Evolutionary conservation across 1,284 basidiomycete species (phyloP).

Genomic region (Rugosomyces carneus): DNA sequence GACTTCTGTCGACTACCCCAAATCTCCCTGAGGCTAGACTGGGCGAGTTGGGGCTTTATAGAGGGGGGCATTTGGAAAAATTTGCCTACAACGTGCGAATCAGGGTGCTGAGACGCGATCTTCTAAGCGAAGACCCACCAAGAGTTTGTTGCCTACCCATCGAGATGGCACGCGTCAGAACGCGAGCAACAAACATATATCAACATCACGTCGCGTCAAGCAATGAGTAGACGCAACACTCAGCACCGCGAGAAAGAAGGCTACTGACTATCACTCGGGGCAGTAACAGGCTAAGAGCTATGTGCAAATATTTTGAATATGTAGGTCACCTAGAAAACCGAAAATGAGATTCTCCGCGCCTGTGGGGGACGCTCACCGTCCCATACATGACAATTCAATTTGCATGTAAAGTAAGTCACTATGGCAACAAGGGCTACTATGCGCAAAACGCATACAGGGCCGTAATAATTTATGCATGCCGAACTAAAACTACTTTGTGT

Average conservation of each 20-base stretch:
- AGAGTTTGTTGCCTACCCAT: conserved; percentile 73
- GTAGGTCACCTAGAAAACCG: too few species aligned
- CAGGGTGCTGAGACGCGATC: neutral
- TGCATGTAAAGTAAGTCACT: too few species aligned
- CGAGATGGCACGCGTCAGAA: conserved; percentile 23
- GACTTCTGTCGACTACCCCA: conserved; percentile 51
- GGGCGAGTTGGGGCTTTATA: conserved; percentile 58
- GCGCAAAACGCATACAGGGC: too few species aligned
- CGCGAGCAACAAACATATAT: conserved; percentile 38
- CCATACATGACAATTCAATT: too few species aligned
- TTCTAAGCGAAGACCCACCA: conserved; percentile 32
- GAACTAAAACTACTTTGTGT: too few species aligned
- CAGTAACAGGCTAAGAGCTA: too few species aligned
- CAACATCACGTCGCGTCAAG: conserved; percentile 33
- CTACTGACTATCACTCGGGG: too few species aligned
- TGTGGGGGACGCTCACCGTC: too few species aligned
- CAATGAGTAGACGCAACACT: neutral
- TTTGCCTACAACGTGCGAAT: conserved; percentile 37
- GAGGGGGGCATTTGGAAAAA: conserved; percentile 69
- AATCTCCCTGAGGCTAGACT: conserved; percentile 66
- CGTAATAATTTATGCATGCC: too few species aligned
- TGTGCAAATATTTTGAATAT: too few species aligned
- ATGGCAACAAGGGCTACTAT: too few species aligned
- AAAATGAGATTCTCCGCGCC: too few species aligned
- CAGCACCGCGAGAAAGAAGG: neutral